Evolutionary conservation across 805 yeast genomes (phyloP), one percentile per base, ranked within the genome.

Genomic region (Saccharomycopsis vini): DNA sequence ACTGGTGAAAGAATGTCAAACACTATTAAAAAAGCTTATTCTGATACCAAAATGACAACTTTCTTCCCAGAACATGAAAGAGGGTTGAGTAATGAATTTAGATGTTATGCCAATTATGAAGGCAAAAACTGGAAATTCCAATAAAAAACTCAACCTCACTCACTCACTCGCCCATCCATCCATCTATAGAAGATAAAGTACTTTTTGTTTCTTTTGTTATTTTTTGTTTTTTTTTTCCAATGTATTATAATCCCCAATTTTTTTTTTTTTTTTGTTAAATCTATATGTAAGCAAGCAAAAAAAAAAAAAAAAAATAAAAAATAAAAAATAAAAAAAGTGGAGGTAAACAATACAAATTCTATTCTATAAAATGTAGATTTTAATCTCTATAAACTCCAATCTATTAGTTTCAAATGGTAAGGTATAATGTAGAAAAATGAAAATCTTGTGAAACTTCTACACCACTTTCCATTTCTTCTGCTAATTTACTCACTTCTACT

Each of bases 1-100:
- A 88, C 97, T 1, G 96, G 96, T 30, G 95, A 88, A 63, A 71
- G 95, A 59, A 88, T 89, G 89, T 67, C 68, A 19, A 71, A 72
- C 2, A 61, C 81, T n/a, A 75, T 87, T 29, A 56, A 64, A 28
- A 63, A 69, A 39, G 72, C 71, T 15, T 87, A 86, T 55, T 84
- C 87, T 4, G 83, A 72, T 36, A 69, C 81, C 1, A 55, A 63
- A 19, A 68, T 78, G 41, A 88, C 95, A 0, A 64, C 70, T 29
- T 88, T 82, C 58, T 57, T 62, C 33, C 96, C 96, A 1, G 81
- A 80, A 52, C 96, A 88, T 56, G 79, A 78, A 45, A 83, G 84
- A 54, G 95, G 95, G 0, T 68, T 88, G 48, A 80, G 89, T 56
- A 88, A 88, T 57, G 96, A 88, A 61, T 88, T 85, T 61, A 67